Evolutionary conservation across 805 yeast genomes (phyloP).

Genomic region (Candida lessepsii): DNA sequence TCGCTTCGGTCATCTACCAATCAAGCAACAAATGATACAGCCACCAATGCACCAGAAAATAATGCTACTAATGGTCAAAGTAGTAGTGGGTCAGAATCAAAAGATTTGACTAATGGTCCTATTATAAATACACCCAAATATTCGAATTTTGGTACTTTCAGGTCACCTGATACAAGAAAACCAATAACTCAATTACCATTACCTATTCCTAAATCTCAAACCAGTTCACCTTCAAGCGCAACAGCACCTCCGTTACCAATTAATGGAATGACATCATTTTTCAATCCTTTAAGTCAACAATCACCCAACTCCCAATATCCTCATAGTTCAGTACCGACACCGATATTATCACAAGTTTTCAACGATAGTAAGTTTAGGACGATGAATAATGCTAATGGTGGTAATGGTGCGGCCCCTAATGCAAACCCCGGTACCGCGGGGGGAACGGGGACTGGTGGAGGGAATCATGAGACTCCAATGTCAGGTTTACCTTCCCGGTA

Average conservation of each 20-base stretch:
- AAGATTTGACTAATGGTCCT: conserved; percentile 11
- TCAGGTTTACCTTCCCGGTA: conserved; percentile 71
- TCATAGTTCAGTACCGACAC: conserved; percentile 28
- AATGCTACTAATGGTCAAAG: conserved; percentile 6
- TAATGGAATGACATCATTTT: conserved; percentile 21
- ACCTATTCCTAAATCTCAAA: conserved; percentile 38
- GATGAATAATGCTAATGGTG: background rate
- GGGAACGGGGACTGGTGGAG: conserved; percentile 14
- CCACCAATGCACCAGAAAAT: background rate
- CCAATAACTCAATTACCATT: conserved; percentile 34
- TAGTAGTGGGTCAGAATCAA: conserved; percentile 13
- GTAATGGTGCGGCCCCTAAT: background rate
- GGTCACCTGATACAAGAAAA: conserved; percentile 30
- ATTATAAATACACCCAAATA: conserved; percentile 20
- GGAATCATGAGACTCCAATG: conserved; percentile 54
- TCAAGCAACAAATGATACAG: conserved; percentile 1
- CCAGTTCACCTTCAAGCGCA: conserved; percentile 39
- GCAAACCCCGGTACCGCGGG: conserved; percentile 8
- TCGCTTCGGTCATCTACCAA: conserved; percentile 5
- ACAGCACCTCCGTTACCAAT: conserved; percentile 39
- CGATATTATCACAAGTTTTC: conserved; percentile 34
- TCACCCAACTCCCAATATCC: conserved; percentile 24
- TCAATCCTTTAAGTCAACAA: conserved; percentile 25
- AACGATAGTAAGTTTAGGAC: conserved; percentile 14
- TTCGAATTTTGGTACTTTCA: conserved; percentile 23